Conservation (phyloP, 2,329 filamentous ascomycete genomes). For the Dactylella cylindrospora region DNA sequence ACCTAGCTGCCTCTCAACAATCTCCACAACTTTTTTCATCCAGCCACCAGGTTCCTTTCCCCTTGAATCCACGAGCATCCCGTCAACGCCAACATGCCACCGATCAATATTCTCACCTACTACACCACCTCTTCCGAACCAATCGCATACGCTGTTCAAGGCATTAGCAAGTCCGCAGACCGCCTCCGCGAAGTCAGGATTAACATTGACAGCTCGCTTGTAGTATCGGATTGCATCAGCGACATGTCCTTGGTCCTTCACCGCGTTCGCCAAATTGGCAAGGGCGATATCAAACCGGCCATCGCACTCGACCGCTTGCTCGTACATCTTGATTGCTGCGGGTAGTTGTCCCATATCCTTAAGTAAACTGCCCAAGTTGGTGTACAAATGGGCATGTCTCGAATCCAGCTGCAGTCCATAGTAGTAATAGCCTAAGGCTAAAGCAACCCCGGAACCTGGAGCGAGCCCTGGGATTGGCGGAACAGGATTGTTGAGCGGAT, state of each 20-base stretch:
- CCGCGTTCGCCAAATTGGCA: conserved; percentile 93
- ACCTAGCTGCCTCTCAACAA: conserved; percentile 81
- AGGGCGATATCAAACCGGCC: conserved; percentile 94
- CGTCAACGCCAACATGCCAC: conserved; percentile 87
- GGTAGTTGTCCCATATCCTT: conserved; percentile 95
- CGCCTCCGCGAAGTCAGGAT: conserved; percentile 92
- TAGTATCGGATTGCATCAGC: conserved; percentile 92
- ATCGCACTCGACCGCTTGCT: conserved; percentile 88
- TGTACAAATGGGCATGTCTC: conserved; percentile 92
- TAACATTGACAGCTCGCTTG: conserved; percentile 82
- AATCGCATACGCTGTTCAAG: conserved; percentile 93
- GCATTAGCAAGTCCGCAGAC: conserved; percentile 94
- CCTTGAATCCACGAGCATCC: conserved; percentile 75
- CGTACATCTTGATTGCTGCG: conserved; percentile 93
- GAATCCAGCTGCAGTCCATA: conserved; percentile 85
- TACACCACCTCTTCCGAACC: conserved; percentile 85
- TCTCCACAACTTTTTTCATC: conserved; percentile 85
- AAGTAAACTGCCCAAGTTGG: conserved; percentile 88
- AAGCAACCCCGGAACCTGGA: conserved; percentile 80
- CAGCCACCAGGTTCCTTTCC: conserved; percentile 70
- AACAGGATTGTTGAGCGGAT: conserved; percentile 56
- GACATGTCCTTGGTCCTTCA: conserved; percentile 92
- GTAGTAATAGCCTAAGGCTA: conserved; percentile 91
- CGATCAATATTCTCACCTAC: conserved; percentile 74
- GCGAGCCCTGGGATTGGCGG: conserved; percentile 67